Conservation (phyloP, 2,329 filamentous ascomycete genomes). For the Dactylellina drechsleri region DNA sequence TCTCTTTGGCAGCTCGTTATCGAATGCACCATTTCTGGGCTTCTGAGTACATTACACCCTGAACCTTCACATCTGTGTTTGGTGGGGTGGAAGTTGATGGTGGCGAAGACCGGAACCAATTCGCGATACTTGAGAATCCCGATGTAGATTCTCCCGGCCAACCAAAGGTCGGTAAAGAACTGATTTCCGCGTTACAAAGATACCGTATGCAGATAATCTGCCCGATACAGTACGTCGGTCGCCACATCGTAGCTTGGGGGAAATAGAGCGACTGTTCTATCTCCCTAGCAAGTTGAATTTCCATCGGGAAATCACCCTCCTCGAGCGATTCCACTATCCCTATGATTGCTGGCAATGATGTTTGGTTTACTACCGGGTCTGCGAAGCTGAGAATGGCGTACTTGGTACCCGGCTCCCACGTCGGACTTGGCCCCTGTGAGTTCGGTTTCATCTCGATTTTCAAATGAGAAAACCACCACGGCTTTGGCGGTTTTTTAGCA, state of each 20-base stretch:
- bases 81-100: not conserved
- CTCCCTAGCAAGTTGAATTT: not conserved
- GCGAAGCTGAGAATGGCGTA: too few species aligned
- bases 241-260: not conserved
- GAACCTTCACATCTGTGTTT: not conserved
- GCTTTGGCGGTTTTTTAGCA: not conserved
- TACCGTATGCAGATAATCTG: not conserved
- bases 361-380: too few species aligned
- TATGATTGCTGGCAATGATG: not conserved
- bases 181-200: not conserved
- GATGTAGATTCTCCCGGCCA: not conserved
- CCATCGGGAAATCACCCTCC: not conserved
- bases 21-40: constrained; percentile 10
- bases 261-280: constrained; percentile 4
- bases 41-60: not conserved
- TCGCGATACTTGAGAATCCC: not conserved
- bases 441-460: too few species aligned
- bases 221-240: not conserved
- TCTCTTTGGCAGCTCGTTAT: not conserved
- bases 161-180: not conserved
- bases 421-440: too few species aligned
- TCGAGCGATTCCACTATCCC: constrained; percentile 9
- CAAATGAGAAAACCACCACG: constrained; percentile 2
- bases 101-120: not conserved
- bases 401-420: too few species aligned